Percentiles rank a stretch among this genome's conserved stretches.
Evolutionary conservation across 169 alveolate genomes (phyloP).

Genomic region (Eimeria praecox): DNA sequence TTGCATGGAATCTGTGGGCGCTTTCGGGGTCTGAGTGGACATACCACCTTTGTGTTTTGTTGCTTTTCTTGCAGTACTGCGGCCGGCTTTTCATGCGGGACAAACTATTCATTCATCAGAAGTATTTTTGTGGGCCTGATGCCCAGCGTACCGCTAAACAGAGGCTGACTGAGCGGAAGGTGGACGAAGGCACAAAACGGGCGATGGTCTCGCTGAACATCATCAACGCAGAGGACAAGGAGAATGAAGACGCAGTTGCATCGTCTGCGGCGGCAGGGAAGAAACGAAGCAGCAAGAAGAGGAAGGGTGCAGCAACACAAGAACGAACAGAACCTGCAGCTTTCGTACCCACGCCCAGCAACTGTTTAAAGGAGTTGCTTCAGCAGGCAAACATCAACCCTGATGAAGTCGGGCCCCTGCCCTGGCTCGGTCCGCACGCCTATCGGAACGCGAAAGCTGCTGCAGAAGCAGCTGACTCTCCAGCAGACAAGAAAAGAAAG

Average conservation of each 20-base stretch:
- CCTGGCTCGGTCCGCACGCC: conserved; percentile 80
- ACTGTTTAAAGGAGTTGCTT: conserved; percentile 84
- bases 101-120: conserved; percentile 90
- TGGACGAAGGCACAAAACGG: conserved; percentile 83
- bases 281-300: conserved; percentile 69
- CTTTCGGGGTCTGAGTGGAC: background rate
- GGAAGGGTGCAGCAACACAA: conserved; percentile 40
- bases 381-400: conserved; percentile 82
- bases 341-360: conserved; percentile 86
- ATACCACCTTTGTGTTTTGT: background rate
- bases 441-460: conserved; percentile 50
- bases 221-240: conserved; percentile 77
- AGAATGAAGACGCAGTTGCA: background rate
- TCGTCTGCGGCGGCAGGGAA: conserved; percentile 26
- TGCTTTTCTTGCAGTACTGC: conserved; percentile 88
- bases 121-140: conserved; percentile 94
- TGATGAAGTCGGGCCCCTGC: conserved; percentile 63
- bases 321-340: conserved; percentile 83
- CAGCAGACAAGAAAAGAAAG: conserved; percentile 33
- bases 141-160: conserved; percentile 94
- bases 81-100: conserved; percentile 90
- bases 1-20: background rate
- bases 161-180: conserved; percentile 89
- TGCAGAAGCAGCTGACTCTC: background rate
- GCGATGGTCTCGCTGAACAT: conserved; percentile 90